Evolutionary conservation across 106 monocot species (phyloP).

Genomic region (Triglochin maritima): DNA sequence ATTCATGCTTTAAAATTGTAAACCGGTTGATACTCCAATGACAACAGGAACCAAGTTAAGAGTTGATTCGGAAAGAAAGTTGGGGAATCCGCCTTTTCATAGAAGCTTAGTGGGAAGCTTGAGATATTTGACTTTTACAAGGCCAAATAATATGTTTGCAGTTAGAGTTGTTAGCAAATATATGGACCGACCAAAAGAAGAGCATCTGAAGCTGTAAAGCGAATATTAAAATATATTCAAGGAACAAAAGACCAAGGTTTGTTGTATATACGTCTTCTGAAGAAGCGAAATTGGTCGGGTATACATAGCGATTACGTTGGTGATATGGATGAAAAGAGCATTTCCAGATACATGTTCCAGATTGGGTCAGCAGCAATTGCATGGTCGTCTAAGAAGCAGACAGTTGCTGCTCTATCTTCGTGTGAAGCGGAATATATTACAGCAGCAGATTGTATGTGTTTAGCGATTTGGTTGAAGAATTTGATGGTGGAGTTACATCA

Average conservation of each 20-base stretch:
- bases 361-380: background rate
- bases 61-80: background rate
- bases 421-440: constrained; percentile 2
- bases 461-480: constrained; percentile 1
- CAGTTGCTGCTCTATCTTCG: constrained; percentile 1
- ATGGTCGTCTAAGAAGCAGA: constrained; percentile 5
- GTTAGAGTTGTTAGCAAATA: background rate
- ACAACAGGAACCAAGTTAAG: background rate
- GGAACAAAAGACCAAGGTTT: constrained; percentile 1
- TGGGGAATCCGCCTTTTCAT: background rate
- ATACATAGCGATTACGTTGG: background rate
- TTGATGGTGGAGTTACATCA: background rate
- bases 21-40: background rate
- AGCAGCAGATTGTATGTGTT: background rate
- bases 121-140: constrained; percentile 7
- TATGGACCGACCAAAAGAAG: too few species aligned
- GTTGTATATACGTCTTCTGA: background rate
- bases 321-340: background rate
- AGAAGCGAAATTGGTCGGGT: background rate
- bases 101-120: constrained; percentile 10
- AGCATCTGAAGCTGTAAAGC: background rate
- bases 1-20: background rate
- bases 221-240: constrained; percentile 2
- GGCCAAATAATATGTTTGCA: background rate
- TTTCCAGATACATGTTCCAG: background rate